Percentiles rank a stretch among this genome's conserved stretches.
These are phyloP conservation scores for Pyrenochaeta sp. DNA, from an alignment of 2,329 filamentous ascomycete genomes.

Conservation along the genomic window DNA sequence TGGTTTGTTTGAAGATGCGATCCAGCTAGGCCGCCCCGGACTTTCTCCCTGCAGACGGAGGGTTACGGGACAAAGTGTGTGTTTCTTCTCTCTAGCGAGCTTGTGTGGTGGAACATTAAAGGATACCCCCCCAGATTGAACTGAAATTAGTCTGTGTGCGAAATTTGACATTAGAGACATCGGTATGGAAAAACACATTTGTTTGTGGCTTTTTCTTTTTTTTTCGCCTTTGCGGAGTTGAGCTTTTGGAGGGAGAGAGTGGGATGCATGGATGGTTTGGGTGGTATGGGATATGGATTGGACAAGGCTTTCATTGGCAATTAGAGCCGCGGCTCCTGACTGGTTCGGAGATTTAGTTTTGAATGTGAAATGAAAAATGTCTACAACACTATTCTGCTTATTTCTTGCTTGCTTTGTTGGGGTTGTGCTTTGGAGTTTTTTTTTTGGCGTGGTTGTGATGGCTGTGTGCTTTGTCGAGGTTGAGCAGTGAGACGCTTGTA, in stretches of 20 bases:
- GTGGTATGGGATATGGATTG: background rate
- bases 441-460: background rate
- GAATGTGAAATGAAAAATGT: constrained; percentile 7
- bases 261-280: background rate
- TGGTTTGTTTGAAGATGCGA: background rate
- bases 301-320: constrained; percentile 1
- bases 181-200: background rate
- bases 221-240: no score
- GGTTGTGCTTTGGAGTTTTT: background rate
- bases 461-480: background rate
- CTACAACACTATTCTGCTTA: background rate
- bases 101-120: no score
- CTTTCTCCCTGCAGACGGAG: no score
- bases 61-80: no score
- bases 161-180: no score
- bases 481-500: no score
- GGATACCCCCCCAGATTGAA: no score
- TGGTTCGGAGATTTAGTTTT: constrained; percentile 20
- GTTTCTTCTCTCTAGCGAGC: no score
- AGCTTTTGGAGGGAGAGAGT: constrained; percentile 1
- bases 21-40: no score
- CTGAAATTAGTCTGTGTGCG: no score
- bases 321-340: constrained; percentile 18
- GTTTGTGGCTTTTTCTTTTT: constrained; percentile 1
- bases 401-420: background rate